Conservation (phyloP, 106 monocot genomes). For the Dendrobium huoshanense region DNA sequence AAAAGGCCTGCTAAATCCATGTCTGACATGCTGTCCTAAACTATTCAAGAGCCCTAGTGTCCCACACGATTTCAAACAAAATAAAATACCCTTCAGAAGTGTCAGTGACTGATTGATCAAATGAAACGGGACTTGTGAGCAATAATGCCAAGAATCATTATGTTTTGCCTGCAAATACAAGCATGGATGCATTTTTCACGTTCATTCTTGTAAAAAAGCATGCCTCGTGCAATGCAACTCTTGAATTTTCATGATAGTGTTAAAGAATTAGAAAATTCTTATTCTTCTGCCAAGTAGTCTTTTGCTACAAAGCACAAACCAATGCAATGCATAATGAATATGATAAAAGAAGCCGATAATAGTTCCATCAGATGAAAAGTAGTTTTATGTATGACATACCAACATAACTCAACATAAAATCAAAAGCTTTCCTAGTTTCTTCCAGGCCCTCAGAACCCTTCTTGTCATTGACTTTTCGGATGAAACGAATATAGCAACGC, state of each 20-base stretch:
- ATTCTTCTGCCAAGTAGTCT: not conserved
- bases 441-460: constrained; percentile 83
- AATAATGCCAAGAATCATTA: not conserved
- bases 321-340: not conserved
- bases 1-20: not conserved
- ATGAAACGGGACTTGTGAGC: not conserved
- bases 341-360: not conserved
- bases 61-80: not conserved
- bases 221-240: no score
- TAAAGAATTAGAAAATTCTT: not conserved
- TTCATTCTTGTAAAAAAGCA: not conserved
- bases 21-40: not conserved
- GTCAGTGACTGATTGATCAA: not conserved
- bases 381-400: constrained; percentile 31
- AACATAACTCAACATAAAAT: constrained; percentile 90
- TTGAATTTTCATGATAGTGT: not conserved
- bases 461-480: constrained; percentile 82
- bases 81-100: not conserved
- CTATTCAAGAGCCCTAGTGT: not conserved
- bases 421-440: constrained; percentile 94
- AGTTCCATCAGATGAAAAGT: not conserved
- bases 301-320: not conserved
- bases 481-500: constrained; percentile 91
- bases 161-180: not conserved
- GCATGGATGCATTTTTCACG: not conserved